A percentile compares a stretch with the other conserved stretches of the same genome.
These are phyloP conservation scores for Spencermartinsiella ligniputridi DNA, from an alignment of 1,139 yeast genomes.

Conservation along the genomic window DNA sequence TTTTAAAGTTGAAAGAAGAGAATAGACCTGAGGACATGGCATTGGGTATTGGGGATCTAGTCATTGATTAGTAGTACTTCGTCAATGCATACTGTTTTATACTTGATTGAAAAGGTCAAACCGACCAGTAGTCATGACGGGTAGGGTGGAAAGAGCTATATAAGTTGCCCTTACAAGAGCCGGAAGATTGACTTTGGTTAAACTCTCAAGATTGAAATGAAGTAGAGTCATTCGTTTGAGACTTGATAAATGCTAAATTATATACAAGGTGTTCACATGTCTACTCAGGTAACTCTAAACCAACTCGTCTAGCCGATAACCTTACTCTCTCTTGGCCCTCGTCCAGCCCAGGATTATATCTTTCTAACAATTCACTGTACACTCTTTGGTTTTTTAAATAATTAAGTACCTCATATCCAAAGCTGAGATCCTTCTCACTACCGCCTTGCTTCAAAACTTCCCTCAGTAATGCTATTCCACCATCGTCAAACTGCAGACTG, in stretches of 20 bases:
- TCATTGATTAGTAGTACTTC: no score
- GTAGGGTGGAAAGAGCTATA: no score
- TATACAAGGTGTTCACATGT: no score
- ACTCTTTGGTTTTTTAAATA: conserved; percentile 70
- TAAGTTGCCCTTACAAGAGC: no score
- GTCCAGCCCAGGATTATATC: conserved; percentile 81
- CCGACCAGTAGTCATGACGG: no score
- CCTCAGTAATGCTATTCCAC: neutral
- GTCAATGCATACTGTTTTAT: no score
- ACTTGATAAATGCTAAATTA: neutral
- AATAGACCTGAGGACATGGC: no score
- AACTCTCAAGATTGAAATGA: neutral
- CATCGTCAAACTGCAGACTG: conserved; percentile 1
- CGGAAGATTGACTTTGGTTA: neutral
- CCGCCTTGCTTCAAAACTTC: conserved; percentile 15
- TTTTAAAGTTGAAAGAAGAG: no score
- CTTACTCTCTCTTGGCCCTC: conserved; percentile 72
- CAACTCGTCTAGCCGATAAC: conserved; percentile 81
- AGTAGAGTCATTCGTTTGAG: neutral
- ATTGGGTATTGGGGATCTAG: no score
- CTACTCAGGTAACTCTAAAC: conserved; percentile 53
- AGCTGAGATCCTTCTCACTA: conserved; percentile 25
- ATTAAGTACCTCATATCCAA: conserved; percentile 47
- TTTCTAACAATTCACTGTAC: conserved; percentile 71
- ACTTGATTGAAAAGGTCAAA: no score